Evolutionary conservation across 305 asterid species (phyloP).

Genomic region (Plantago coronopus): DNA sequence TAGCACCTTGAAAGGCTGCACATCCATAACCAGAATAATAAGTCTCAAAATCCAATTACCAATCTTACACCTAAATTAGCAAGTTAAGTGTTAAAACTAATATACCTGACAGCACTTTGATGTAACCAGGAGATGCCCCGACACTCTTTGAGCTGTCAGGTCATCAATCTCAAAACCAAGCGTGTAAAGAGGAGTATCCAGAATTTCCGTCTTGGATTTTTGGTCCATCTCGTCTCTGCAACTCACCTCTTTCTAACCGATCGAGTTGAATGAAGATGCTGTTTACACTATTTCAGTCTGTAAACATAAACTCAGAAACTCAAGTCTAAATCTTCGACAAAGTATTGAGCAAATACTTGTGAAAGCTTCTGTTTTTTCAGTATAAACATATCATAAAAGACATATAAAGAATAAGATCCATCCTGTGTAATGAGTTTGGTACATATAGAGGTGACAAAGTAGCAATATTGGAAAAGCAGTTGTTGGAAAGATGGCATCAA

Average conservation of each 20-base stretch:
- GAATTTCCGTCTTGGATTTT: constrained; percentile 34
- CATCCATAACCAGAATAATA: constrained; percentile 3
- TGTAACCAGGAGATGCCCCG: constrained; percentile 52
- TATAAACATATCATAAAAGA: no score
- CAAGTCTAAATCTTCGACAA: no score
- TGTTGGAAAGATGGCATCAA: no score
- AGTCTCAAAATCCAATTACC: constrained; percentile 9
- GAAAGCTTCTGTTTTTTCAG: no score
- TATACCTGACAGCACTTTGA: constrained; percentile 48
- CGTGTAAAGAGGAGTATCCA: constrained; percentile 52
- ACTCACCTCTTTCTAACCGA: constrained; percentile 1
- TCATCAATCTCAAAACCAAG: constrained; percentile 66
- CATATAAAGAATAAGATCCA: no score
- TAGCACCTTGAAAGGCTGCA: constrained; percentile 66
- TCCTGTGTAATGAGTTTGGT: no score
- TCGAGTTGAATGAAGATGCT: not conserved
- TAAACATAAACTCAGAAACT: no score
- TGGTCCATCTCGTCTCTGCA: constrained; percentile 19
- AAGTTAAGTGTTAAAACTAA: not conserved
- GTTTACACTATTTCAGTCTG: no score
- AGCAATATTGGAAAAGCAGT: no score
- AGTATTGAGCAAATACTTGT: no score
- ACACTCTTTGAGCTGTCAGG: constrained; percentile 46
- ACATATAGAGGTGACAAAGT: no score
- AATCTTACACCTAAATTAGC: not conserved